Evolutionary conservation across 768 basidiomycete genomes (phyloP).

Genomic region (Lepiota venenata): DNA sequence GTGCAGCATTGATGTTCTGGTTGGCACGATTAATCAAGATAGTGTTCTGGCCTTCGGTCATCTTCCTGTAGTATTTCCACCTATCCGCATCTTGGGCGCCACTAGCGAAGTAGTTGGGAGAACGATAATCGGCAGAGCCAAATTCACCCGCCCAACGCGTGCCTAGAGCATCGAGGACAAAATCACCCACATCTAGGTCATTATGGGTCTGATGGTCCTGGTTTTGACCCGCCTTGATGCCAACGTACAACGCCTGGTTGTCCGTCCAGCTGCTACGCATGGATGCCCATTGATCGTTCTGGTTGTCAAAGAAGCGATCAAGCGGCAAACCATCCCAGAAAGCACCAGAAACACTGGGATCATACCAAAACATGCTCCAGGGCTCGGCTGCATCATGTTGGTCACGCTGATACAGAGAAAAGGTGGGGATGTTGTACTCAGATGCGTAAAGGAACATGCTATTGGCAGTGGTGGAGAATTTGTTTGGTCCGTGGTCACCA

Average conservation of each 20-base stretch:
- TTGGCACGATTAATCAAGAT: conserved; percentile 72
- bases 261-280: conserved; percentile 96
- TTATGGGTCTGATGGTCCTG: conserved; percentile 92
- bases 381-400: conserved; percentile 79
- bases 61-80: conserved; percentile 95
- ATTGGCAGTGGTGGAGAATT: conserved; percentile 93
- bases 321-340: conserved; percentile 88
- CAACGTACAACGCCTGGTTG: conserved; percentile 75
- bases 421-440: conserved; percentile 67
- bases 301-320: conserved; percentile 78
- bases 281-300: conserved; percentile 79
- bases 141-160: conserved; percentile 94
- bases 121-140: conserved; percentile 80
- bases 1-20: conserved; percentile 73
- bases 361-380: conserved; percentile 92
- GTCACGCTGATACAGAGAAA: conserved; percentile 89
- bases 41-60: conserved; percentile 97
- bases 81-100: conserved; percentile 67
- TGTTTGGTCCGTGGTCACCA: conserved; percentile 91
- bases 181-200: conserved; percentile 93
- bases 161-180: conserved; percentile 92
- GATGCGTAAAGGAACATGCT: conserved; percentile 74
- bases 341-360: conserved; percentile 77
- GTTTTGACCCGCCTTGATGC: conserved; percentile 81
- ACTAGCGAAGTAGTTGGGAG: conserved; percentile 72